A percentile compares a stretch with the other conserved stretches of the same genome.
Evolutionary conservation across 2,329 filamentous ascomycete genomes (phyloP).

Genomic region (Balansia obtecta): DNA sequence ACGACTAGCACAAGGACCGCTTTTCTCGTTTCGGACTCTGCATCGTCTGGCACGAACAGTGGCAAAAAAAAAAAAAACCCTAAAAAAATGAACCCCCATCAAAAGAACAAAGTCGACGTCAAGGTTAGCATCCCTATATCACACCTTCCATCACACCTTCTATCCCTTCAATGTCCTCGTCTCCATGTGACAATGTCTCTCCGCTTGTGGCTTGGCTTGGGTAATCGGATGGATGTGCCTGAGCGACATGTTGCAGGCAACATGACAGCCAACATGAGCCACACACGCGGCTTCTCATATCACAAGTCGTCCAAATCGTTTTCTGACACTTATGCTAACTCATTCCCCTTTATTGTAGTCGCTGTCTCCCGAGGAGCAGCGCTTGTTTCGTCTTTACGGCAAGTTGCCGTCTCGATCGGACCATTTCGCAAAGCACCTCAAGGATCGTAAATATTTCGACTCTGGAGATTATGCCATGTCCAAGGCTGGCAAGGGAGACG

Average conservation of each 20-base stretch:
- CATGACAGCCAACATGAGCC: not conserved
- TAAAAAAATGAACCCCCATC: constrained; percentile 78
- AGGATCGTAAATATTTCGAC: constrained; percentile 98
- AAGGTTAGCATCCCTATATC: constrained; percentile 52
- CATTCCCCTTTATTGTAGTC: constrained; percentile 41
- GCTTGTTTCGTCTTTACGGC: constrained; percentile 91
- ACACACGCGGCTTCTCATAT: not conserved
- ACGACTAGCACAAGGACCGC: not conserved
- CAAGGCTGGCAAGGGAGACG: constrained; percentile 92
- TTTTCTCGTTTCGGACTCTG: not conserved
- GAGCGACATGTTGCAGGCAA: not conserved
- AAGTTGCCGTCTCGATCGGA: constrained; percentile 96
- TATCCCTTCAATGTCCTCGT: not conserved
- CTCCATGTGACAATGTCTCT: not conserved
- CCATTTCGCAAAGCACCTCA: constrained; percentile 93
- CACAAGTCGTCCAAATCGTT: not conserved
- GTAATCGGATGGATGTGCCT: not conserved
- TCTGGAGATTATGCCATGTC: constrained; percentile 92
- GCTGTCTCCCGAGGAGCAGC: constrained; percentile 87
- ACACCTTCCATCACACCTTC: not conserved
- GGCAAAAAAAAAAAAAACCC: constrained; percentile 30
- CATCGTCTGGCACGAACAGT: not conserved
- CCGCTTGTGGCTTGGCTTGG: not conserved
- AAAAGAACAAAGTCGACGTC: constrained; percentile 97
- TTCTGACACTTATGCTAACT: not conserved